Conservation (phyloP, 2,329 filamentous ascomycete genomes). For the Uncinocarpus reesii region DNA sequence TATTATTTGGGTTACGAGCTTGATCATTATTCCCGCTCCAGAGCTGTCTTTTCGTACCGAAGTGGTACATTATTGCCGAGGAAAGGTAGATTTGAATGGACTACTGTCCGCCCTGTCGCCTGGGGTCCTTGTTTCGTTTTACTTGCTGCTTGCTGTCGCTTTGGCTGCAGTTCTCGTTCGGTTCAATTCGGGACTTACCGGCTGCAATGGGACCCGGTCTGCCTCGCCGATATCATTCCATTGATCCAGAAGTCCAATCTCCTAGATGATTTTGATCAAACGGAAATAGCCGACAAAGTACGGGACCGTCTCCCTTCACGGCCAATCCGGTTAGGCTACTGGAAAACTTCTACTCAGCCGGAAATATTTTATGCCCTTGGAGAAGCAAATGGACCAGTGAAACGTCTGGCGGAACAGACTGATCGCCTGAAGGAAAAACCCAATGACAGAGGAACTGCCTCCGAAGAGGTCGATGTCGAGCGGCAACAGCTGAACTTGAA, state of each 20-base stretch:
- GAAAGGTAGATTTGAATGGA: slow-evolving; percentile 64
- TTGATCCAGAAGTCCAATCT: slow-evolving; percentile 73
- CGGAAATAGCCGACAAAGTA: slow-evolving; percentile 47
- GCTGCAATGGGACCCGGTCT: slow-evolving; percentile 78
- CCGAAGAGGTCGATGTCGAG: slow-evolving; percentile 31
- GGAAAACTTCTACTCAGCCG: slow-evolving; percentile 57
- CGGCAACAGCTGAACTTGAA: slow-evolving; percentile 29
- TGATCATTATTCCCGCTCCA: slow-evolving; percentile 71
- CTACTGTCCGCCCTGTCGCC: slow-evolving; percentile 62
- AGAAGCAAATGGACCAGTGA: slow-evolving; percentile 45
- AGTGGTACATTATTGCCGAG: slow-evolving; percentile 50
- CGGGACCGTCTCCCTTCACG: slow-evolving; percentile 45
- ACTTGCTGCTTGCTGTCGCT: slow-evolving; percentile 55
- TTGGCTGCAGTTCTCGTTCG: slow-evolving; percentile 51
- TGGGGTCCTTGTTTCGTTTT: slow-evolving; percentile 70
- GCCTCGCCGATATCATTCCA: slow-evolving; percentile 68
- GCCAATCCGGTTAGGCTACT: slow-evolving; percentile 72
- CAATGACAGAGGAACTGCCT: slow-evolving; percentile 10
- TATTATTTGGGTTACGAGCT: slow-evolving; percentile 62
- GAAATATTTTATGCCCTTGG: slow-evolving; percentile 73
- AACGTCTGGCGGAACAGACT: not conserved
- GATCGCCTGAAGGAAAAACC: slow-evolving; percentile 25
- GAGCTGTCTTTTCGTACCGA: slow-evolving; percentile 62
- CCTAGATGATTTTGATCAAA: slow-evolving; percentile 58
- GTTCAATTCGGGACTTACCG: slow-evolving; percentile 57